Evolutionary conservation across 1,284 basidiomycete species (phyloP).

Genomic region (Boletellus deceptivus): DNA sequence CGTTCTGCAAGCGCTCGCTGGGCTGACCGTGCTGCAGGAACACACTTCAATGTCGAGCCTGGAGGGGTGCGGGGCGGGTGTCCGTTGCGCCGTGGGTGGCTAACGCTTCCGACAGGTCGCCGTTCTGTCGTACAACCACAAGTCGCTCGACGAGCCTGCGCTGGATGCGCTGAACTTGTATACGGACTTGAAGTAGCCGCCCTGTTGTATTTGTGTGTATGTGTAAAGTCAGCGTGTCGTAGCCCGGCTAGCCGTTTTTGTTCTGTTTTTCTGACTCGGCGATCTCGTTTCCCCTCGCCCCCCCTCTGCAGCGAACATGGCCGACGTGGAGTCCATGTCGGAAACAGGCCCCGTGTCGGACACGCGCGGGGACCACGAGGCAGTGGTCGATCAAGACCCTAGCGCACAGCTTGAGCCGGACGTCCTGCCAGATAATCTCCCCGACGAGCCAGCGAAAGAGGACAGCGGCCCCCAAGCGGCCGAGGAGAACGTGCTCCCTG

Average conservation of each 20-base stretch:
- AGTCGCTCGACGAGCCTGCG: conserved; percentile 71
- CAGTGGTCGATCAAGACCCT: conserved; percentile 35
- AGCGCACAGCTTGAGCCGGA: conserved; percentile 27
- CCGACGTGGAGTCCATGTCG: conserved; percentile 39
- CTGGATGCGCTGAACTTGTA: conserved; percentile 73
- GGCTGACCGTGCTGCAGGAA: conserved; percentile 44
- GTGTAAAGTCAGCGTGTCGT: not conserved
- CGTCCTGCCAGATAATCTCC: conserved; percentile 22
- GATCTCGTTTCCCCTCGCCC: conserved; percentile 18
- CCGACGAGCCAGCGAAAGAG: conserved; percentile 13
- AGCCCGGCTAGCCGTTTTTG: conserved; percentile 6
- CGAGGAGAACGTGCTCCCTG: conserved; percentile 16
- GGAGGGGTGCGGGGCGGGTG: conserved; percentile 57
- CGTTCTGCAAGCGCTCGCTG: not conserved
- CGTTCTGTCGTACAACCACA: conserved; percentile 75
- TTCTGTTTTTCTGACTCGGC: conserved; percentile 11
- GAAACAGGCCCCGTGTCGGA: conserved; percentile 26
- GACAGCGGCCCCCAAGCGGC: conserved; percentile 9
- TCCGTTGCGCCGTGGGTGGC: not conserved
- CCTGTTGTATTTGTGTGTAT: conserved; percentile 6
- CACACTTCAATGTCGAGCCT: conserved; percentile 78
- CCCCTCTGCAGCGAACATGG: conserved; percentile 41
- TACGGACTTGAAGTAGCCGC: conserved; percentile 41
- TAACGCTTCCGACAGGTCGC: conserved; percentile 47
- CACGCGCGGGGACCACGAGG: conserved; percentile 54